phyloP scores from a whole-genome alignment of 2,329 filamentous ascomycete genomes.

The Tolypocladium sp. region DNA sequence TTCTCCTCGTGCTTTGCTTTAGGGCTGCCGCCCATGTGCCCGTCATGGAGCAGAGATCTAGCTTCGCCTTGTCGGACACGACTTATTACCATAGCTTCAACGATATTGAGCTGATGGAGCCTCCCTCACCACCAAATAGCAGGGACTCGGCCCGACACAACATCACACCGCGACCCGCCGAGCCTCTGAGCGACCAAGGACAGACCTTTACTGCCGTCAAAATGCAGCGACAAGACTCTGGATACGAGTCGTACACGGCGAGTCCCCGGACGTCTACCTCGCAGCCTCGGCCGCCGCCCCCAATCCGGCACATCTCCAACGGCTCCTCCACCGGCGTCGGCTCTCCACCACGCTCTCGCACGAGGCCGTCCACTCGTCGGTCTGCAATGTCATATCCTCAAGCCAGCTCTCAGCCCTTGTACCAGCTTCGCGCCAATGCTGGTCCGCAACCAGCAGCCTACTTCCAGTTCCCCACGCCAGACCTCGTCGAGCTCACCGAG shows the following conservation, averaged over 20 bases:
- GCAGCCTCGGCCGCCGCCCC: conserved; percentile 16
- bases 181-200: neutral
- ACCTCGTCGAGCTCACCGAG: conserved; percentile 22
- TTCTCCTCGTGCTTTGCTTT: neutral
- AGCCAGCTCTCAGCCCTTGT: conserved; percentile 21
- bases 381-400: conserved; percentile 26
- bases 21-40: neutral
- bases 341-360: conserved; percentile 20
- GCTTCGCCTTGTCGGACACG: conserved; percentile 29
- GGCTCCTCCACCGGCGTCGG: conserved; percentile 14
- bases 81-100: conserved; percentile 49
- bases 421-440: conserved; percentile 22
- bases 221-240: conserved; percentile 49
- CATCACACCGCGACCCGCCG: conserved; percentile 1
- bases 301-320: conserved; percentile 24
- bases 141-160: conserved; percentile 5
- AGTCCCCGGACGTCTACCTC: conserved; percentile 28
- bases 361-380: conserved; percentile 32
- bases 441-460: conserved; percentile 26
- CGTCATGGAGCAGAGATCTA: conserved; percentile 13
- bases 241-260: conserved; percentile 42
- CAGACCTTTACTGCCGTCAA: conserved; percentile 21
- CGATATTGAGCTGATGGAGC: conserved; percentile 38
- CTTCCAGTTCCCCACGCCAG: conserved; percentile 40
- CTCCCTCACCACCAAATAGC: conserved; percentile 11